Evolutionary conservation across 306 rosid genomes (phyloP).

Genomic region (Gillenia trifoliata): DNA sequence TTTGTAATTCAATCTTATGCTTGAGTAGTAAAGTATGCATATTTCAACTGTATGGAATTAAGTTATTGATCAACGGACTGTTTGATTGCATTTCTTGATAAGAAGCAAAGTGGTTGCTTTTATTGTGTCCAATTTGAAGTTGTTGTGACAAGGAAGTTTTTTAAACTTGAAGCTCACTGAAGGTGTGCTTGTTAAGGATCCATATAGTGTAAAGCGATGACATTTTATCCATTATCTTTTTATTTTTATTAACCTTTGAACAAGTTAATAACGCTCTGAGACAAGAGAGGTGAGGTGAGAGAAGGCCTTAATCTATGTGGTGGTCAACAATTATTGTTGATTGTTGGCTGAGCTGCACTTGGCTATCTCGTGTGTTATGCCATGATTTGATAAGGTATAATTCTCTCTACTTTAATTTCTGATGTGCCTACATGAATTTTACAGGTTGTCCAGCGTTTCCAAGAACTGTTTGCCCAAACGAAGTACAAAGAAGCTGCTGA

Average conservation of each 20-base stretch:
- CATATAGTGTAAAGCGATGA: no score
- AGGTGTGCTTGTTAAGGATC: no score
- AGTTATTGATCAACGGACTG: no score
- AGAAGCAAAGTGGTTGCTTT: background rate
- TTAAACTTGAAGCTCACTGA: background rate
- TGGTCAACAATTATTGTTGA: background rate
- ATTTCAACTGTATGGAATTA: background rate
- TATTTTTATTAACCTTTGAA: background rate
- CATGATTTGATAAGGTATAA: background rate
- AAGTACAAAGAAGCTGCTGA: conserved; percentile 99
- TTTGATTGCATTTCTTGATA: background rate
- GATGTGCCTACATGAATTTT: conserved; percentile 20
- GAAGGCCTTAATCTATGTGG: background rate
- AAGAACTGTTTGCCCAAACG: conserved; percentile 97
- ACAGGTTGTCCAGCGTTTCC: conserved; percentile 98
- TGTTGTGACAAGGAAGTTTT: background rate
- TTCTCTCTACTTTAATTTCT: conserved; percentile 6
- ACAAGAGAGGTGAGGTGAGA: background rate
- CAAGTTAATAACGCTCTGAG: background rate
- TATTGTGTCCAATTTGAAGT: background rate
- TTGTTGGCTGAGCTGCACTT: background rate
- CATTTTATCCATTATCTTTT: no score
- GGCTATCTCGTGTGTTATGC: background rate
- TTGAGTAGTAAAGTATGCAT: background rate
- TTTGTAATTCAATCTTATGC: background rate